Evolutionary conservation across 1,284 basidiomycete species (phyloP).

Genomic region (Sanguinoderma infundibulare): DNA sequence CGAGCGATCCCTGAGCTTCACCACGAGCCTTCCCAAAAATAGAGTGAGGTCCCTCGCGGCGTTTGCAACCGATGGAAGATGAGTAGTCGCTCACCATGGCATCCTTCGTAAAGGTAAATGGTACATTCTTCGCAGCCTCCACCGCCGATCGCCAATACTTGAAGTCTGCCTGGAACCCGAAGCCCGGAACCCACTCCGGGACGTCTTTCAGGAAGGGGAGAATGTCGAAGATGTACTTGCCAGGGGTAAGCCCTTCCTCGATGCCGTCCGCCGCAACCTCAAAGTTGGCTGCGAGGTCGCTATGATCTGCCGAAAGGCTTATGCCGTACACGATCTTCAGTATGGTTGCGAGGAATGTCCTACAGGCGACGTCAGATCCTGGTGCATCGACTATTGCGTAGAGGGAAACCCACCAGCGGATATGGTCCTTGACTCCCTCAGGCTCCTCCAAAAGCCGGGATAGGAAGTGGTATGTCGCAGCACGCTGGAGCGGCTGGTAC

Average conservation of each 20-base stretch:
- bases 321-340: slow-evolving; percentile 10
- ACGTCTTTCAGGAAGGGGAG: slow-evolving; percentile 28
- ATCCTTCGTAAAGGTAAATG: slow-evolving; percentile 3
- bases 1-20: neutral
- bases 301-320: slow-evolving; percentile 6
- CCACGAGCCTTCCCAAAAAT: neutral
- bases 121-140: slow-evolving; percentile 7
- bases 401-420: neutral
- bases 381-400: neutral
- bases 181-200: slow-evolving; percentile 22
- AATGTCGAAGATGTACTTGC: slow-evolving; percentile 16
- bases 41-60: neutral
- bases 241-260: slow-evolving; percentile 2
- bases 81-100: slow-evolving; percentile 2
- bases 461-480: neutral
- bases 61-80: neutral
- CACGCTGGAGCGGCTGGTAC: neutral
- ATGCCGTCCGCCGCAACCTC: neutral
- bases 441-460: neutral
- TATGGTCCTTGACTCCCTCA: neutral
- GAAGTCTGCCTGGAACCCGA: neutral
- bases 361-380: neutral
- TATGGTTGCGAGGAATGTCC: slow-evolving; percentile 1
- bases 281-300: neutral
- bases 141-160: slow-evolving; percentile 1